Conservation (phyloP, 345 rosid genomes). For the Acer yangbiense region DNA sequence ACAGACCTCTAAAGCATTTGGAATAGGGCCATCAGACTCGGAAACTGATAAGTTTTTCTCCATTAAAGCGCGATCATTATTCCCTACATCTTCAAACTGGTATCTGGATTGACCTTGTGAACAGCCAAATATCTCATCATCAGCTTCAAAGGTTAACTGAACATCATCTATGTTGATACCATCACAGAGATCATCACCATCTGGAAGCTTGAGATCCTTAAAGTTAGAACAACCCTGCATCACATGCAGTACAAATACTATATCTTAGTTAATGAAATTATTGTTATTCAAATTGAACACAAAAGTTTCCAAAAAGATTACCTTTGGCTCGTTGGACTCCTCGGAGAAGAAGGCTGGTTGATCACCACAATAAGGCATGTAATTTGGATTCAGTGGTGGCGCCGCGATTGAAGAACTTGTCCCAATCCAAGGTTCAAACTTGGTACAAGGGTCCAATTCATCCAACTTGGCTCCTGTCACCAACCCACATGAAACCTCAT, state of each 20-base stretch:
- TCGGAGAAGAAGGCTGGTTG: slow-evolving; percentile 39
- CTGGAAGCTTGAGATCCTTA: slow-evolving; percentile 45
- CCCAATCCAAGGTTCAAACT: slow-evolving; percentile 37
- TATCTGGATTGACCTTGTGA: slow-evolving; percentile 37
- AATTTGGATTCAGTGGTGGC: slow-evolving; percentile 33
- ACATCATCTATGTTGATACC: slow-evolving; percentile 55
- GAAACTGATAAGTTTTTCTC: slow-evolving; percentile 48
- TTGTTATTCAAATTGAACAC: not conserved
- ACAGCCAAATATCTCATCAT: slow-evolving; percentile 49
- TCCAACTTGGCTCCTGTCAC: slow-evolving; percentile 22
- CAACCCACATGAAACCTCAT: slow-evolving; percentile 33
- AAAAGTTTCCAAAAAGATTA: slow-evolving; percentile 12
- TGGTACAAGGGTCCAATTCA: slow-evolving; percentile 25
- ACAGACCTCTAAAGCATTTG: slow-evolving; percentile 54
- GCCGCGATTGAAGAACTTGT: slow-evolving; percentile 10
- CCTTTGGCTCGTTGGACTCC: slow-evolving; percentile 41
- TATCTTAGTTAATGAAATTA: not conserved
- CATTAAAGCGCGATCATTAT: slow-evolving; percentile 35
- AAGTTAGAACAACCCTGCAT: slow-evolving; percentile 39
- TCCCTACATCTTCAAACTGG: slow-evolving; percentile 39
- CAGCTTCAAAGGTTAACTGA: slow-evolving; percentile 47
- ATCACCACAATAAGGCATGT: slow-evolving; percentile 38
- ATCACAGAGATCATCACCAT: slow-evolving; percentile 58
- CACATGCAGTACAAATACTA: slow-evolving; percentile 7
- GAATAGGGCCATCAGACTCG: slow-evolving; percentile 44